Evolutionary conservation across 306 rosid species (phyloP), one percentile per base, ranked within the genome.

Genomic region (Castanopsis chinensis): DNA sequence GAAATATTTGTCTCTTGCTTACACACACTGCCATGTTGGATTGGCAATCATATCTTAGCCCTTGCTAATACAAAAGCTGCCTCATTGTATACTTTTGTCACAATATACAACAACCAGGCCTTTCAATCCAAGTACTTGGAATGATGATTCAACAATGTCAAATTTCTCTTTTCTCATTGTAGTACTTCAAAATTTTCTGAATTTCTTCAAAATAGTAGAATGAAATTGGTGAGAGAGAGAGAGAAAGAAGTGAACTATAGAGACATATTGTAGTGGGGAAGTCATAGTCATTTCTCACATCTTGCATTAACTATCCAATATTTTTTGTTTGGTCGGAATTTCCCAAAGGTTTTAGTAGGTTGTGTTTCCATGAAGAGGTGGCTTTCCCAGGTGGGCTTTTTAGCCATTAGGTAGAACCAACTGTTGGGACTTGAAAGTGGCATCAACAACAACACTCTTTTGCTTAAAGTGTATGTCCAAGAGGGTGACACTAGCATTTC

Each of bases 401-500:
- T 65, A 65, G 71, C 71, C 71, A 18, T 65, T 65, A 19, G 51
- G 49, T 65, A 32, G 13, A 65, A 21, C 71, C 18, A 33, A 30
- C 14, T 7, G 51, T 27, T 18, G 69, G 17, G 63, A 57, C 23
- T 57, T 20, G 63, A 20, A 57, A 57, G 63, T 57, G 28, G 63
- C 28, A 57, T 57, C 63, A 61, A 61, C 2, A 27, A 12, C 51
- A 65, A 33, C 71, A 65, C 4, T 57, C 13, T 65, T 65, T 33
- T 17, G 25, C 71, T 65, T 32, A 19, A 32, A 33, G 20, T 6
- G 23, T 33, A 18, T 35, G 49, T 17, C 51, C 4, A 6, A 33
- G 25, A 9, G 43, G 72, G 72, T 67, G 52, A 67, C 52, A 67
- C 19, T 35, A 68, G 72, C 76, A 85, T 82, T 79, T 76, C 74